Evolutionary conservation across 2,329 filamentous ascomycete genomes (phyloP), one percentile per base, ranked within the genome.

Genomic region (Colletotrichum lentis): DNA sequence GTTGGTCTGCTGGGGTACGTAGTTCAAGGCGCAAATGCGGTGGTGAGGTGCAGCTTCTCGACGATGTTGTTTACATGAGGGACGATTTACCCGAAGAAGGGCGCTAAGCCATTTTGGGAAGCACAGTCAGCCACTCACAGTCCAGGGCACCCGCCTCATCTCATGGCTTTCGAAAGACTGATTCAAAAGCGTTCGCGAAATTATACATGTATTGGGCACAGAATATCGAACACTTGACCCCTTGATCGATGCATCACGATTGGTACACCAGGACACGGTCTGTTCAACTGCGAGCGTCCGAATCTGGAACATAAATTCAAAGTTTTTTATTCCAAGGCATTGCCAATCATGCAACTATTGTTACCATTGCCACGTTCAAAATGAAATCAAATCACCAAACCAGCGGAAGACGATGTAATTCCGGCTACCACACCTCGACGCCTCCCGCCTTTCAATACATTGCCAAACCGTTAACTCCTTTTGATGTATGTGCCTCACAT

Each of bases 401-500:
- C 37, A 50, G 43, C 50, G 47, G 43, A 44, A n/a, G 52, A 56
- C 37, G 55, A 56, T 44, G 18, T 55, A 31, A 52, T 20, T 27
- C 62, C 62, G 56, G 46, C 50, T 16, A 35, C 65, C 53, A 27
- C 62, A 62, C 66, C 55, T 53, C 27, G 62, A 69, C 66, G 66
- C 66, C 66, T 52, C 27, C 62, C 44, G 35, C 62, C 56, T 22
- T 37, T 52, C 37, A 69, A 37, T 49, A 22, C 49, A 73, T 75
- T 72, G 71, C 71, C 79, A 78, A 80, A 79, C 80, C 82, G 22
- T 52, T 12, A 68, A 71, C 68, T 65, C 74, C 77, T 82, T 83
- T 84, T 82, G 72, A 78, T 82, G 78, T 80, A 78, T 82, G 77
- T 80, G 75, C 75, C 78, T 77, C 73, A 73, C 79, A 63, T 46